Conservation (phyloP, 768 basidiomycete genomes). For the Serendipita sp. region DNA sequence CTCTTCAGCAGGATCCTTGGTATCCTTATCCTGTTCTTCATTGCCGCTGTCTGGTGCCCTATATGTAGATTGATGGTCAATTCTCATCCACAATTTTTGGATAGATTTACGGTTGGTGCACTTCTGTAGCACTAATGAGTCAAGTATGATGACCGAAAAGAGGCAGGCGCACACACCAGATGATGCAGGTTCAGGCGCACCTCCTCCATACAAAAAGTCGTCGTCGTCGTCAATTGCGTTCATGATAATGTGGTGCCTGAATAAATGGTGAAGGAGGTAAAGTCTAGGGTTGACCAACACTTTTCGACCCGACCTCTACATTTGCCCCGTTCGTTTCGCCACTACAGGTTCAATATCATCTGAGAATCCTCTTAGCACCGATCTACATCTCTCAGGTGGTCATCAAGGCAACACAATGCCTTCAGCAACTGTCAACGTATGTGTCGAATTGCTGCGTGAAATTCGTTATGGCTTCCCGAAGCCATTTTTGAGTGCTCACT, state of each 20-base stretch:
- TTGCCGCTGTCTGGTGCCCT: too few relatives aligned
- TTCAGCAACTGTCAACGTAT: conserved; percentile 4
- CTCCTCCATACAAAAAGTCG: conserved; percentile 3
- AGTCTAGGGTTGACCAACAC: neutral
- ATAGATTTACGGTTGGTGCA: too few relatives aligned
- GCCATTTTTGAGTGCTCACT: neutral
- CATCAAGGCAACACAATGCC: neutral
- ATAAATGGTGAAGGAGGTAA: neutral
- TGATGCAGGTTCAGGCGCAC: neutral
- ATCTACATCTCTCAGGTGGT: neutral
- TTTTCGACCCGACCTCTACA: neutral
- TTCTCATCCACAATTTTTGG: too few relatives aligned
- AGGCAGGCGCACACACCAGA: neutral
- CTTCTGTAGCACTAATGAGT: too few relatives aligned
- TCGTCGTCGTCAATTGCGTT: neutral
- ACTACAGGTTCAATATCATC: neutral
- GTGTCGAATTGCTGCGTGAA: neutral
- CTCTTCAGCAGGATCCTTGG: neutral
- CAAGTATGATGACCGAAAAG: neutral
- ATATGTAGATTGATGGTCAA: too few relatives aligned
- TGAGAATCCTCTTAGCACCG: neutral
- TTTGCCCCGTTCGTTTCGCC: neutral
- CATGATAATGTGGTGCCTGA: neutral
- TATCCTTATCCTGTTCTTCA: too few relatives aligned
- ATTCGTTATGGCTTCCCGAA: neutral